phyloP scores from a whole-genome alignment of 1,284 basidiomycete species.

The Lentinula novae-zelandiae region DNA sequence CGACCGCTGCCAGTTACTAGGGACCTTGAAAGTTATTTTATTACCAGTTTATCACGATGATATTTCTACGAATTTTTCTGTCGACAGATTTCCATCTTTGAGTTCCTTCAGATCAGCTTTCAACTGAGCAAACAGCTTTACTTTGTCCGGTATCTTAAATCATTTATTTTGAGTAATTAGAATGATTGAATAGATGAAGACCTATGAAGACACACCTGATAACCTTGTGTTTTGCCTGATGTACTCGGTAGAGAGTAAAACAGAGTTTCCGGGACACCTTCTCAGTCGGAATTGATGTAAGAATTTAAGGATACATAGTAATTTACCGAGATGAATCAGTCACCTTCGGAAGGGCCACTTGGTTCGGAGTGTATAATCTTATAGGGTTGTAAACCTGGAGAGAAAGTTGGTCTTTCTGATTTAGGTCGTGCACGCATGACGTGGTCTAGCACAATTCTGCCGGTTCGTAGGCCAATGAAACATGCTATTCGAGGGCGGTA shows the following conservation, averaged over 20 bases:
- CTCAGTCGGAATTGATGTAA: no score
- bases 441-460: conserved; percentile 22
- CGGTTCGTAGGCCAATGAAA: conserved; percentile 73
- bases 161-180: background rate
- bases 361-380: conserved; percentile 35
- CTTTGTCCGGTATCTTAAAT: conserved; percentile 32
- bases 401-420: conserved; percentile 1
- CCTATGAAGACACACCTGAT: conserved; percentile 42
- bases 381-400: conserved; percentile 44
- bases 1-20: no score
- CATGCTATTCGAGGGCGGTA: conserved; percentile 60
- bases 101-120: conserved; percentile 22
- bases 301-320: no score
- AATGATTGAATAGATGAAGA: no score
- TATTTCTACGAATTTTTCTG: background rate
- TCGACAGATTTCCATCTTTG: conserved; percentile 15
- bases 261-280: conserved; percentile 41
- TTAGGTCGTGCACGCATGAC: background rate
- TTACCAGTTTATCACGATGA: background rate
- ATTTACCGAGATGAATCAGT: background rate
- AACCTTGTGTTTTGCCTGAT: conserved; percentile 59
- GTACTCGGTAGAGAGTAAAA: conserved; percentile 68
- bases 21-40: no score
- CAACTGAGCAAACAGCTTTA: conserved; percentile 31
- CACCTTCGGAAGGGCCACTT: background rate